Evolutionary conservation across 2,329 filamentous ascomycete species (phyloP), one percentile per base, ranked within the genome.

Genomic region (Ilyonectria mors-panacis): DNA sequence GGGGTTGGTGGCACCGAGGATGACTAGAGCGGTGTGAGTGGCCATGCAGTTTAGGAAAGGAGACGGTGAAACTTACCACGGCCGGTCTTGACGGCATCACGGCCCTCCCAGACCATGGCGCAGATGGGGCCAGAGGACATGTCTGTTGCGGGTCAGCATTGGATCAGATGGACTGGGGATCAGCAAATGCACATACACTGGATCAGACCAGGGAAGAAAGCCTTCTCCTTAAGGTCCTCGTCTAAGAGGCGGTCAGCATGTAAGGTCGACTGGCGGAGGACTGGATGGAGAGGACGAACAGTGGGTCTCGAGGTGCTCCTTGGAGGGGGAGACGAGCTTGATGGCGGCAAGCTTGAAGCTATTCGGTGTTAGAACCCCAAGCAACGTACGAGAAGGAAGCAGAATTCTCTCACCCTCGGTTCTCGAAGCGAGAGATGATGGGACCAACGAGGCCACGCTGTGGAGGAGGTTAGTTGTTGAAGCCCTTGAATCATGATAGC

Each of bases 21-120:
- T 92, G 85, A 87, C 91, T 93, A 72, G 35, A 64, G 15, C 45
- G 67, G 70, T 73, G 70, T 76, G 68, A 74, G 58, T 57, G 66
- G 19, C 23, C 12, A n/a, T 35, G 7, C 28, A 19, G 33, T 50
- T 3, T 26, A 21, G 35, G 57, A 12, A 37, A 15, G 15, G 8
- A 19, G n/a, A 15, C 51, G 26, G 39, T 45, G 23, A 1, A 72
- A 87, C 90, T 76, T 90, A 94, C 92, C 83, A 82, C 96, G 95
- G 85, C 96, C 96, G 78, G 95, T 98, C 93, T 98, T 98, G 90
- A 98, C 95, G 85, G 92, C 96, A 81, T 99, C 95, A 90, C 93
- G 93, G 82, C 96, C 96, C 87, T 99, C 95, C 96, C 96, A 99
- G 86, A 99, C 93, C 95, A 98, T 99, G 88, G 96, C 96, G 89